Evolutionary conservation across 352 stramenopile genomes (phyloP), one percentile per base, ranked within the genome.

Genomic region (Albugo candida): DNA sequence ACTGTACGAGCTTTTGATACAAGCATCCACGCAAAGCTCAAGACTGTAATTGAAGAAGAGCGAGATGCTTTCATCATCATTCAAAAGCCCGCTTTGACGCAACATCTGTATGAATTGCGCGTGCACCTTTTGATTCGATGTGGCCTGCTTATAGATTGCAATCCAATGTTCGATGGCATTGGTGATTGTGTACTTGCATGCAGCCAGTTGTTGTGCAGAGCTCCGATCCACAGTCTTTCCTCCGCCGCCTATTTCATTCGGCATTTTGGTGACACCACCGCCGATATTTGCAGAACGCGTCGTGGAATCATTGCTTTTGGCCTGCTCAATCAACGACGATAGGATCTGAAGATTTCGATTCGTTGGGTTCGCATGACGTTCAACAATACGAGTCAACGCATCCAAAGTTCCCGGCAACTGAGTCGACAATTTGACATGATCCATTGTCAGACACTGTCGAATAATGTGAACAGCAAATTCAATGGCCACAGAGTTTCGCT

Each of bases 81-180:
- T 95, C 41, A 97, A 86, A 34, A 98, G 68, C 5, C 89, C 93
- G 60, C 96, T 93, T 56, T 98, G 87, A 59, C 93, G 92, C 19
- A 99, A 70, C 61, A 97, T 84, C 59, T 97, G 82, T 12, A 99
- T 75, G 64, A 96, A 99, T 58, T 97, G 88, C n/a, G 74, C 69
- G 53, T 97, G 74, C 38, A 95, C 91, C 64, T 97, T 97, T 48
- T 97, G 93, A 54, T 85, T 88, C 35, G 73, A 78, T 18, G 66
- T 73, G 12, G 78, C 75, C 36, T 99, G 92, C 59, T 84, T 96
- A 57, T 96, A 95, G 40, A 99, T 82, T 16, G 92, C 89, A 41
- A 99, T 96, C 95, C 95, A 99, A 62, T 96, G 82, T 51, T 99
- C 93, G 47, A 99, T 62, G 42, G 97, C 78, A 43, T 92, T 92